Evolutionary conservation across 306 rosid species (phyloP), one percentile per base, ranked within the genome.

Genomic region (Vigna angularis): DNA sequence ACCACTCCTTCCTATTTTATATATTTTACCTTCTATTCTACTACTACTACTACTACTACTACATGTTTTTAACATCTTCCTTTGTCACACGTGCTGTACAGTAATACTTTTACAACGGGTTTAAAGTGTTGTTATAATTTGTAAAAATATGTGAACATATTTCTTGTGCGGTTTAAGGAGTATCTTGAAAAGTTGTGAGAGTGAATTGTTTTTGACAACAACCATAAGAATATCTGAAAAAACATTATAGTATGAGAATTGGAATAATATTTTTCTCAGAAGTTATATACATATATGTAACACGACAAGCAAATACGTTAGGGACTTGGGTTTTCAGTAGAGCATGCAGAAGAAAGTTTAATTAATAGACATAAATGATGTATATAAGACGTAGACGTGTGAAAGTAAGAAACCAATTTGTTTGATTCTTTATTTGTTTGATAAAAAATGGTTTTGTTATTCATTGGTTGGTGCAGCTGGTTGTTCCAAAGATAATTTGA

Each of bases 401-500:
- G 66, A 82, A 80, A 81, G 79, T 78, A 80, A 81, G 79, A 78
- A 68, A 81, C 4, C 83, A 68, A 67, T 63, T 78, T 69, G 45
- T 61, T 51, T 81, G 51, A 69, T 49, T 64, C 32, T 26, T 62
- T 62, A 2, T 59, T 49, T 64, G 30, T 26, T 62, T 62, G 1
- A 63, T 36, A 34, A 32, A 34, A 72, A 77, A 55, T 76, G 17
- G 26, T 74, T 26, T 79, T 85, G 50, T 79, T 65, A 48, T 55
- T 67, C 67, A 82, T 87, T 90, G 89, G 97, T 89, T 87, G 97
- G 93, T 90, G 76, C 85, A 82, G 71, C 49, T 64, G 70, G 40
- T 72, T 87, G 95, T 86, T 91, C 88, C 97, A 87, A 92, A 89
- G 85, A 92, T 88, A 87, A 83, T 84, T 83, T 55, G 34, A 70